phyloP scores from a whole-genome alignment of 116 monocot species.

The Phalaenopsis hybrid region DNA sequence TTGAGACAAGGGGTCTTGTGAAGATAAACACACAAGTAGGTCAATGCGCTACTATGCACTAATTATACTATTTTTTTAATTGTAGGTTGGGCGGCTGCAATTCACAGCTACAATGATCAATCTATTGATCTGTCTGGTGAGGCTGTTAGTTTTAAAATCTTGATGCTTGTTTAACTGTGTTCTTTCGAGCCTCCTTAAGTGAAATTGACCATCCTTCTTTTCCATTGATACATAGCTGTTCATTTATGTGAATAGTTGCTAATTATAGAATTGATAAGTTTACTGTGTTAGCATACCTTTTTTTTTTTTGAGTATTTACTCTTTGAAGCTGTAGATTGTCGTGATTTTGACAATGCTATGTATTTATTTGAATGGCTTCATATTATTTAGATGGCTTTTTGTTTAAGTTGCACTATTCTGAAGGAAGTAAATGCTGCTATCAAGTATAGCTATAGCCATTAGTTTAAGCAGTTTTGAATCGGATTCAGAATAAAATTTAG shows the following conservation, averaged over 20 bases:
- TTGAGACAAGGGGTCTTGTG: background rate
- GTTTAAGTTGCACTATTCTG: background rate
- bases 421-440: background rate
- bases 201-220: background rate
- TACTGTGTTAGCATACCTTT: background rate
- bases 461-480: background rate
- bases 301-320: background rate
- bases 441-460: background rate
- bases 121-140: slow-evolving; percentile 61
- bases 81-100: slow-evolving; percentile 71
- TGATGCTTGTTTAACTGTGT: background rate
- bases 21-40: background rate
- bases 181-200: background rate
- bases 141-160: background rate
- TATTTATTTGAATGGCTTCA: background rate
- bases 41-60: background rate
- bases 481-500: background rate
- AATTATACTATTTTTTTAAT: background rate
- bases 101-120: slow-evolving; percentile 58
- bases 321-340: background rate
- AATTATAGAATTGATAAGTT: background rate
- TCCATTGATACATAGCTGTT: background rate
- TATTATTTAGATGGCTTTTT: background rate
- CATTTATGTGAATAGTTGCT: background rate
- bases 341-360: background rate